Conservation (phyloP, 1,284 basidiomycete species). For the Wolfiporia cocos region DNA sequence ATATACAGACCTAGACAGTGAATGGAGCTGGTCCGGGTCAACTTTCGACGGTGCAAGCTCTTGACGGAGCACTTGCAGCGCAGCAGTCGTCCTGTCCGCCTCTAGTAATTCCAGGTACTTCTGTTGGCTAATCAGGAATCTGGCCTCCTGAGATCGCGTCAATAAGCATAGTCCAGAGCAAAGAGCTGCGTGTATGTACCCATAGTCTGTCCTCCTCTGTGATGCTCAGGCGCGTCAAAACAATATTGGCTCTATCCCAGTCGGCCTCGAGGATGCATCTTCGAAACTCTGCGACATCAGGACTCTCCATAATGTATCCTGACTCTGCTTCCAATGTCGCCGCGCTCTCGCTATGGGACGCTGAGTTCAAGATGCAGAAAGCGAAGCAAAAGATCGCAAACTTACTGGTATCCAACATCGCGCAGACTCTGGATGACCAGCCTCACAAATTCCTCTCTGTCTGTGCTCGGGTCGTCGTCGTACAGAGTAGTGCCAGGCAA, state of each 20-base stretch:
- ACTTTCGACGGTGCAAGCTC: slow-evolving; percentile 80
- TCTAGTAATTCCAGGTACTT: slow-evolving; percentile 97
- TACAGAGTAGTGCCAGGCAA: slow-evolving; percentile 69
- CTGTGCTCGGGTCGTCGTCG: slow-evolving; percentile 71
- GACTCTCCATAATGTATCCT: slow-evolving; percentile 81
- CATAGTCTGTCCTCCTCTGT: slow-evolving; percentile 57
- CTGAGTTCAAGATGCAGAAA: slow-evolving; percentile 9
- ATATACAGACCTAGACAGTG: slow-evolving; percentile 67
- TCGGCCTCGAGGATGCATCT: slow-evolving; percentile 77
- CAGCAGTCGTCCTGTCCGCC: slow-evolving; percentile 72
- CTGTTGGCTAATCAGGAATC: slow-evolving; percentile 88
- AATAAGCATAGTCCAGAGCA: slow-evolving; percentile 11
- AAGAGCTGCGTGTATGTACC: slow-evolving; percentile 35
- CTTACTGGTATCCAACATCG: slow-evolving; percentile 92
- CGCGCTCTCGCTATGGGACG: slow-evolving; percentile 70
- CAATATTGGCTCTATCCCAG: slow-evolving; percentile 78
- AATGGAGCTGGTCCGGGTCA: slow-evolving; percentile 76
- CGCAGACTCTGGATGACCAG: slow-evolving; percentile 86
- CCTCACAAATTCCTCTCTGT: slow-evolving; percentile 89
- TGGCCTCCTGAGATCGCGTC: slow-evolving; percentile 55
- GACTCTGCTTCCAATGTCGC: slow-evolving; percentile 88
- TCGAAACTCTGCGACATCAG: slow-evolving; percentile 78
- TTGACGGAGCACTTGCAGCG: slow-evolving; percentile 80
- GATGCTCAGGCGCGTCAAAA: slow-evolving; percentile 66
- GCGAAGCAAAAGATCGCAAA: slow-evolving; percentile 17